A percentile compares a stretch with the other conserved stretches of the same genome.
Conservation (phyloP, 192 early-diverging fungal genomes). For the Podila epicladia region DNA sequence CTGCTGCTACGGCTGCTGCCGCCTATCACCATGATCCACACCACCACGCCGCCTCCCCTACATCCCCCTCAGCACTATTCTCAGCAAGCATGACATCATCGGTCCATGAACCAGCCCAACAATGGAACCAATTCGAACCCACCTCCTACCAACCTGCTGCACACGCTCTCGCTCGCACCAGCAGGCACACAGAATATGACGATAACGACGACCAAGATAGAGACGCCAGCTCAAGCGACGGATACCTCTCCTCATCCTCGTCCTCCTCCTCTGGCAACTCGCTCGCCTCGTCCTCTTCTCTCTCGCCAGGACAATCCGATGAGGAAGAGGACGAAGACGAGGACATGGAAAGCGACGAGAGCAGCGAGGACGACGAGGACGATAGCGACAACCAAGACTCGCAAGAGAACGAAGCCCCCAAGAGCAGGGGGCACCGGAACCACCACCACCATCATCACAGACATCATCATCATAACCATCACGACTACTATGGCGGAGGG, state of each 20-base stretch:
- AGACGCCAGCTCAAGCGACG: slow-evolving; percentile 14
- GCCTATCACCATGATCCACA: slow-evolving; percentile 23
- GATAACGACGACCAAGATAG: slow-evolving; percentile 5
- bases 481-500: slow-evolving; percentile 16
- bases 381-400: slow-evolving; percentile 10
- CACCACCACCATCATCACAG: not conserved
- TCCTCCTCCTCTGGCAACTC: slow-evolving; percentile 2
- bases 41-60: slow-evolving; percentile 35
- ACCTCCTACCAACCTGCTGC: slow-evolving; percentile 11
- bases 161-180: not conserved
- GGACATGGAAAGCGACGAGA: slow-evolving; percentile 4
- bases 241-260: slow-evolving; percentile 26
- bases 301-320: slow-evolving; percentile 26
- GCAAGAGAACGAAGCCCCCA: slow-evolving; percentile 19
- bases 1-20: not conserved
- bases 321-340: slow-evolving; percentile 20
- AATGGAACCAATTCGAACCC: slow-evolving; percentile 32
- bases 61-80: slow-evolving; percentile 40
- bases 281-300: slow-evolving; percentile 4
- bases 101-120: slow-evolving; percentile 20
- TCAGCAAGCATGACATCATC: slow-evolving; percentile 5
- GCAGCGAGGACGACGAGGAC: slow-evolving; percentile 3
- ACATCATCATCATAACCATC: not conserved
- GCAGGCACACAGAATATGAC: slow-evolving; percentile 9
- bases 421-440: not conserved